Base-by-base conservation (phyloP, 2,329 filamentous ascomycete genomes). In the Colletotrichum aenigma region DNA sequence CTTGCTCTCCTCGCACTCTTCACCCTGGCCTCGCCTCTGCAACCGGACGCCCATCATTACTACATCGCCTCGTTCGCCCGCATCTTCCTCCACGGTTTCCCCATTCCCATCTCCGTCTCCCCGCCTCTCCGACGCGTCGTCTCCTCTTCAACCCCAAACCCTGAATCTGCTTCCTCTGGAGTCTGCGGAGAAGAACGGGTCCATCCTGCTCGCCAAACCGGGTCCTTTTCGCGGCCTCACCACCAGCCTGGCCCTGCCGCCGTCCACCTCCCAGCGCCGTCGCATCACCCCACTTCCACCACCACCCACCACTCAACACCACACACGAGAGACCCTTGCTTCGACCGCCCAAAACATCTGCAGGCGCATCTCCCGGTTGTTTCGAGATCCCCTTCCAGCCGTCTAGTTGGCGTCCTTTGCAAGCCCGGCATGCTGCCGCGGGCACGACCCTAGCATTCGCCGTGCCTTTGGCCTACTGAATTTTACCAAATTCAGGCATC, bases 181-280 rank as follows among this genome's bases (percentile, higher is more conserved):
- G 38, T 74, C n/a, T 76, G 74, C 74, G 70, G 74, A 69, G 70
- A 68, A 66, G 58, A 52, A 76, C 70, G 64, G 65, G 58, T 66
- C 74, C 38, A 30, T 52, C 43, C 36, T 58, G 36, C 21, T 76
- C 43, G 48, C 65, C 58, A 38, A 75, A 38, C 74, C 70, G 56
- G 56, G 34, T 66, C 24, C 48, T 76, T 76, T 76, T 69, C 74
- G 72, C 68, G 61, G n/a, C 34, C 34, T 66, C 61, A 43, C 52
- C 72, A 61, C n/a, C 16, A 26, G 26, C 58, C 34, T 58, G 28
- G 30, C 28, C 48, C n/a, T 52, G 56, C 34, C 36, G 26, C 34
- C 34, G 38, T 60, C 56, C 34, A 32, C 34, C 24, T 66, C 52
- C 30, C 48, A 52, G 55, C 70, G 36, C 34, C 21, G 48, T 65